Conservation (phyloP, 108 stramenopile species). For the Chaetoceros tenuissimus region DNA sequence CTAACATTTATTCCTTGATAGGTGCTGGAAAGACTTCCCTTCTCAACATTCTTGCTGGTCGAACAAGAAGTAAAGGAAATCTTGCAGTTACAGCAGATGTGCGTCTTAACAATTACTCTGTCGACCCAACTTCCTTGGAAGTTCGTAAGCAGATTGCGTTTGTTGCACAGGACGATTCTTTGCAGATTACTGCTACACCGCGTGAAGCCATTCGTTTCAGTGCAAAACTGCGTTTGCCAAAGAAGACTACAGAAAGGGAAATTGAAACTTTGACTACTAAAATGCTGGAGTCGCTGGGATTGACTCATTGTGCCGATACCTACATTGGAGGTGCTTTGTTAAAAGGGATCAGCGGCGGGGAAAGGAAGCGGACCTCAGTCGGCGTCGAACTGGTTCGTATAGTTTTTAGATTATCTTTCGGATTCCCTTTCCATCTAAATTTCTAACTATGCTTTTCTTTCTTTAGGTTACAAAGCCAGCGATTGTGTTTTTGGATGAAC, state of each 20-base stretch:
- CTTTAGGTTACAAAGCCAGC: slow-evolving; percentile 39
- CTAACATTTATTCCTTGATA: no score
- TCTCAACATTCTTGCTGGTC: slow-evolving; percentile 55
- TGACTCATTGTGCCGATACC: slow-evolving; percentile 52
- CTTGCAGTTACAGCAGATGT: slow-evolving; percentile 17
- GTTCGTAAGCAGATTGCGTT: slow-evolving; percentile 59
- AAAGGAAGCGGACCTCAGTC: slow-evolving; percentile 38
- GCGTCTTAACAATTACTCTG: slow-evolving; percentile 20
- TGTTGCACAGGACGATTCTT: slow-evolving; percentile 81
- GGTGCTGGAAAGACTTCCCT: slow-evolving; percentile 54
- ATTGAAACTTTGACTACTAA: slow-evolving; percentile 50
- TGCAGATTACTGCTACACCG: slow-evolving; percentile 67
- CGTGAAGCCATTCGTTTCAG: slow-evolving; percentile 80
- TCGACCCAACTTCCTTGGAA: slow-evolving; percentile 28
- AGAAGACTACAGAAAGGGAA: slow-evolving; percentile 36
- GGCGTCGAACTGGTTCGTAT: slow-evolving; percentile 74
- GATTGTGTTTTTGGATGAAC: slow-evolving; percentile 58
- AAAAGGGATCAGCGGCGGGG: slow-evolving; percentile 59
- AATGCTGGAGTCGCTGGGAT: slow-evolving; percentile 70
- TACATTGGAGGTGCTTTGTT: slow-evolving; percentile 49
- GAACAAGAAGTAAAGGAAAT: slow-evolving; percentile 14
- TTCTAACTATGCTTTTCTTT: no score
- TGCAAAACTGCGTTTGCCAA: slow-evolving; percentile 65
- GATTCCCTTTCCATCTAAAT: no score
- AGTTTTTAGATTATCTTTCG: no score